Conservation (phyloP, 345 rosid genomes). For the Psidium guajava region DNA sequence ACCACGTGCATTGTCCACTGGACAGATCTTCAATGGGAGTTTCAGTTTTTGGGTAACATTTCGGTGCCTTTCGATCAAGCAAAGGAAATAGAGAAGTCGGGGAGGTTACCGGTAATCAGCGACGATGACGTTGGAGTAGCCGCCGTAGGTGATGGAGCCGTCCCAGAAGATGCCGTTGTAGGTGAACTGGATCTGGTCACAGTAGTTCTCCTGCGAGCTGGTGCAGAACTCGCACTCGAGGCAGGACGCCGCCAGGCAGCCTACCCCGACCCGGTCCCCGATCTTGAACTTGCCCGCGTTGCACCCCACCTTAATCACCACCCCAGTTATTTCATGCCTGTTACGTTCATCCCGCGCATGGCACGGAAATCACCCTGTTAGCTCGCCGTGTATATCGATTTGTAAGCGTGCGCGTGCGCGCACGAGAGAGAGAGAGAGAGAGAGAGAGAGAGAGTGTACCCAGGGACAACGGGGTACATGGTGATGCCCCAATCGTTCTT, state of each 20-base stretch:
- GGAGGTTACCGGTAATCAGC: slow-evolving; percentile 40
- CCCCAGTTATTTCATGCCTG: slow-evolving; percentile 54
- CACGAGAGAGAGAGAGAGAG: not conserved
- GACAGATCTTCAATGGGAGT: no score
- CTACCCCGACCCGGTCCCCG: slow-evolving; percentile 54
- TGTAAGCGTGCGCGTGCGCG: no score
- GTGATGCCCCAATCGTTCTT: slow-evolving; percentile 79
- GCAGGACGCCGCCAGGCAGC: slow-evolving; percentile 49
- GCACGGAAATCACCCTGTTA: not conserved
- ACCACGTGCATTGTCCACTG: no score
- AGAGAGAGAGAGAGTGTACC: slow-evolving; percentile 19
- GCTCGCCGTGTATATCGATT: not conserved
- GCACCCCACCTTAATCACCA: slow-evolving; percentile 29
- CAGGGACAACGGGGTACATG: slow-evolving; percentile 72
- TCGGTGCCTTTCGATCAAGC: not conserved
- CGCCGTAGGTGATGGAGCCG: slow-evolving; percentile 47
- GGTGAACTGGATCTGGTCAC: slow-evolving; percentile 35
- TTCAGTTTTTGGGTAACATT: no score
- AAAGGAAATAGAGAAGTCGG: not conserved
- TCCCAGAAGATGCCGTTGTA: slow-evolving; percentile 61
- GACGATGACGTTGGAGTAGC: slow-evolving; percentile 43
- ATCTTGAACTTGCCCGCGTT: slow-evolving; percentile 30
- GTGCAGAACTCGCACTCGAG: slow-evolving; percentile 42
- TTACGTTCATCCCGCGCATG: not conserved
- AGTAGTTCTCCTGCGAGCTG: slow-evolving; percentile 41